These are phyloP conservation scores for Penicillium daleae DNA, from an alignment of 495 filamentous ascomycete genomes.

Conservation along the genomic window DNA sequence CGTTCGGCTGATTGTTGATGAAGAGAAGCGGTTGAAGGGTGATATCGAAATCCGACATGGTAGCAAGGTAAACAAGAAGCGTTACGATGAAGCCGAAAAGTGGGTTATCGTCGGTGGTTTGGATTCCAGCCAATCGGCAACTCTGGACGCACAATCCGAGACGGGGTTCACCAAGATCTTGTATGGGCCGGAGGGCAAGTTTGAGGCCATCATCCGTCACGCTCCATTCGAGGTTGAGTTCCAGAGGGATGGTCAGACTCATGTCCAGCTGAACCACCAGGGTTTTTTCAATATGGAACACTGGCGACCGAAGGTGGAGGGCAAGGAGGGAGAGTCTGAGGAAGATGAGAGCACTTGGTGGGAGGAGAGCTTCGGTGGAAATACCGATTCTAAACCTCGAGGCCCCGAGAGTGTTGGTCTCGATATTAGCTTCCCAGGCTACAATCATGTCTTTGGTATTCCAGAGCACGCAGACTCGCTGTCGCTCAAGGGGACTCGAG, in stretches of 20 bases:
- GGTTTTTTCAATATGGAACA: conserved; percentile 92
- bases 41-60: conserved; percentile 85
- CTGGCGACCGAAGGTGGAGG: conserved; percentile 88
- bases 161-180: conserved; percentile 71
- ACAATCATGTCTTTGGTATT: conserved; percentile 91
- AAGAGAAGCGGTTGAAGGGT: conserved; percentile 84
- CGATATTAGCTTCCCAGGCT: conserved; percentile 90
- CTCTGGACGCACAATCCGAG: conserved; percentile 58
- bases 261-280: conserved; percentile 85
- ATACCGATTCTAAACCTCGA: conserved; percentile 89
- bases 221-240: conserved; percentile 85
- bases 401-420: conserved; percentile 88
- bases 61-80: conserved; percentile 84
- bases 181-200: conserved; percentile 77
- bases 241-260: conserved; percentile 76
- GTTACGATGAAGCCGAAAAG: conserved; percentile 88
- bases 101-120: conserved; percentile 86
- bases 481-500: conserved; percentile 84
- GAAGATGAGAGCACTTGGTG: conserved; percentile 90
- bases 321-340: conserved; percentile 51
- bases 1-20: conserved; percentile 85
- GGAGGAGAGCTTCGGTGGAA: conserved; percentile 94
- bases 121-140: conserved; percentile 67
- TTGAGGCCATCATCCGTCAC: conserved; percentile 80
- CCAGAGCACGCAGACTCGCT: conserved; percentile 90